phyloP scores from a whole-genome alignment of 2,329 filamentous ascomycete species.

The Trichoderma sp. region DNA sequence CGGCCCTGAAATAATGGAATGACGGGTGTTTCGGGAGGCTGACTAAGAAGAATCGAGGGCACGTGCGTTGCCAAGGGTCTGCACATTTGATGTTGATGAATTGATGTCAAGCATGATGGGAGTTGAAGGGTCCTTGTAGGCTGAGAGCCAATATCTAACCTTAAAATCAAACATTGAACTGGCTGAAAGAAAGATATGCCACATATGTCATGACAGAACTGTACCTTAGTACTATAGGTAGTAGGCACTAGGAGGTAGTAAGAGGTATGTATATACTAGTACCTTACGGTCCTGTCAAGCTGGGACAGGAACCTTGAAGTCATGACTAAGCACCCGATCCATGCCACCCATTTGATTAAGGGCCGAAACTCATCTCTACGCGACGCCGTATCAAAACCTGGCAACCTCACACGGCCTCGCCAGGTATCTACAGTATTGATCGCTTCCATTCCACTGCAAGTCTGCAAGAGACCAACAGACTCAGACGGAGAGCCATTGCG shows the following conservation, averaged over 20 bases:
- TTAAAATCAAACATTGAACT: too few species aligned
- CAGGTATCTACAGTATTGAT: neutral
- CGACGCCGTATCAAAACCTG: neutral
- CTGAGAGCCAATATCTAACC: too few species aligned
- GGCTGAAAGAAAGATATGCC: too few species aligned
- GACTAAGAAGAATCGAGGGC: neutral
- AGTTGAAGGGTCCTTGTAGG: neutral
- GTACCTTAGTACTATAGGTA: too few species aligned
- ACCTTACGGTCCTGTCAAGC: neutral
- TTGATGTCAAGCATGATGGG: neutral
- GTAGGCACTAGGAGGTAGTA: neutral
- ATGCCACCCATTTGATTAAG: constrained; percentile 1
- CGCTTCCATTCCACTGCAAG: neutral
- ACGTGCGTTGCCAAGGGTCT: neutral
- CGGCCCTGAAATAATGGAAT: neutral
- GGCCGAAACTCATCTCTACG: neutral
- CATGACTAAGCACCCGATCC: constrained; percentile 1
- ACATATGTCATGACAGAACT: too few species aligned
- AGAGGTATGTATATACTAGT: neutral
- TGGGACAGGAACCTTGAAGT: neutral
- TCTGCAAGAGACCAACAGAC: neutral
- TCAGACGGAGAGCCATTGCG: neutral
- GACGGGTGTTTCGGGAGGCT: neutral
- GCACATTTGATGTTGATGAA: neutral
- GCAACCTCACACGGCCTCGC: neutral